Evolutionary conservation across 257 asterid species (phyloP).

Genomic region (Solanum sitiens): DNA sequence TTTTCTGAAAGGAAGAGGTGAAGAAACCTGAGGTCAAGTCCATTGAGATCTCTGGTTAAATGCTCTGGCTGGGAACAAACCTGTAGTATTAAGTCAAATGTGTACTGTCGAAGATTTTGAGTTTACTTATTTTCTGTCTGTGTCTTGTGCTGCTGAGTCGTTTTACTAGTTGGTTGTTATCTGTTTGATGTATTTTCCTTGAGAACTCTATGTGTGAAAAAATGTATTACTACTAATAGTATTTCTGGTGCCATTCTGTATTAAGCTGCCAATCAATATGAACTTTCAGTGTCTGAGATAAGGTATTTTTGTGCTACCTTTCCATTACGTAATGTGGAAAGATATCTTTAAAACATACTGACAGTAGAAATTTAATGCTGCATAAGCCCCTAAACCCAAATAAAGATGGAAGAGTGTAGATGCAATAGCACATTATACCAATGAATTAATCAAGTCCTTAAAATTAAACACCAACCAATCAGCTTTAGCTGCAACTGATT

Average conservation of each 20-base stretch:
- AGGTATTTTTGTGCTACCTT: background rate
- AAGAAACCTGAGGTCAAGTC: constrained; percentile 8
- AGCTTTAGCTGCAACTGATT: constrained; percentile 73
- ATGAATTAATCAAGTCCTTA: constrained; percentile 52
- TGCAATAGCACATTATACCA: constrained; percentile 23
- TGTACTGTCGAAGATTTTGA: background rate
- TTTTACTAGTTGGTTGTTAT: background rate
- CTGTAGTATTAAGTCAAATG: background rate
- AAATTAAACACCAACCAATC: constrained; percentile 87
- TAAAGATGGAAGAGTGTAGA: background rate
- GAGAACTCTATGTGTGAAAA: background rate
- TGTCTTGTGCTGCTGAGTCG: background rate
- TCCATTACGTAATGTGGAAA: no score
- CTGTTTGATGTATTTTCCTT: background rate
- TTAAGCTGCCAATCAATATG: background rate
- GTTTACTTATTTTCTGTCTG: background rate
- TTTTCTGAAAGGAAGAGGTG: background rate
- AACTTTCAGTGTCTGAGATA: background rate
- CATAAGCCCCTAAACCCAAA: background rate
- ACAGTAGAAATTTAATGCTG: background rate
- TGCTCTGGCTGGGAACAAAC: background rate
- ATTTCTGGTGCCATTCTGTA: background rate
- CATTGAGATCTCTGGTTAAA: background rate
- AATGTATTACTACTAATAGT: background rate
- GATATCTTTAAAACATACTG: no score